phyloP scores from a whole-genome alignment of 495 filamentous ascomycete genomes.

The Penicillium cataractarum region DNA sequence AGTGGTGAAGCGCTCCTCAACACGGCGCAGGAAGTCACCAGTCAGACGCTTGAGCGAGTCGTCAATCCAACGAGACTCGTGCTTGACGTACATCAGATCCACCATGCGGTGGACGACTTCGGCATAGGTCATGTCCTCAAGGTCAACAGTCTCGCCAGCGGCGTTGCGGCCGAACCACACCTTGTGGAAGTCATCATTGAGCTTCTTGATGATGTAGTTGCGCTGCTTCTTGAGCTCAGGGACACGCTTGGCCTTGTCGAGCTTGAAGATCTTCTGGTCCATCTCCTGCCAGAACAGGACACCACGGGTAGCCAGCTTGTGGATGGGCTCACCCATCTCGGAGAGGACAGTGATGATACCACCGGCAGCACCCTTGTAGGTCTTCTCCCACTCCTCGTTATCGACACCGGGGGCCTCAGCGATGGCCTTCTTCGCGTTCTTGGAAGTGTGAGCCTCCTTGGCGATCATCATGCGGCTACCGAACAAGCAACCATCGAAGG shows the following conservation, averaged over 20 bases:
- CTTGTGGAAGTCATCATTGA: conserved; percentile 98
- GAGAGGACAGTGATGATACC: conserved; percentile 97
- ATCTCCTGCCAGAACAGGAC: conserved; percentile 97
- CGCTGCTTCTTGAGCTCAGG: conserved; percentile 90
- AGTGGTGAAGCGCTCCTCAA: conserved; percentile 88
- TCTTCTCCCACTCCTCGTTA: conserved; percentile 93
- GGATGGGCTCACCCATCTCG: conserved; percentile 99
- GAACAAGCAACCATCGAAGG: conserved; percentile 53
- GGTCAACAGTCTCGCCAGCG: conserved; percentile 75
- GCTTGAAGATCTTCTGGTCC: conserved; percentile 95
- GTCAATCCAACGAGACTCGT: conserved; percentile 94
- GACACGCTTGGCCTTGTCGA: conserved; percentile 92
- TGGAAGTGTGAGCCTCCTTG: conserved; percentile 85
- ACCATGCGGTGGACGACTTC: conserved; percentile 95
- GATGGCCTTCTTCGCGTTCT: conserved; percentile 93
- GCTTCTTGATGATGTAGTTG: conserved; percentile 94
- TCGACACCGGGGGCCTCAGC: conserved; percentile 86
- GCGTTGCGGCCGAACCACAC: conserved; percentile 96
- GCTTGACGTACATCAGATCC: conserved; percentile 93
- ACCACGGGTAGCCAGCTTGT: conserved; percentile 95
- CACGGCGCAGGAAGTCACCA: conserved; percentile 90
- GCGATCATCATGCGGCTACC: conserved; percentile 56
- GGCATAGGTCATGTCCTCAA: conserved; percentile 97
- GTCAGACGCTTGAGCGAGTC: conserved; percentile 77
- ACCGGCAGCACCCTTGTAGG: conserved; percentile 88